phyloP scores from a whole-genome alignment of 371 early-diverging fungal species.

The Synchytrium microbalum region DNA sequence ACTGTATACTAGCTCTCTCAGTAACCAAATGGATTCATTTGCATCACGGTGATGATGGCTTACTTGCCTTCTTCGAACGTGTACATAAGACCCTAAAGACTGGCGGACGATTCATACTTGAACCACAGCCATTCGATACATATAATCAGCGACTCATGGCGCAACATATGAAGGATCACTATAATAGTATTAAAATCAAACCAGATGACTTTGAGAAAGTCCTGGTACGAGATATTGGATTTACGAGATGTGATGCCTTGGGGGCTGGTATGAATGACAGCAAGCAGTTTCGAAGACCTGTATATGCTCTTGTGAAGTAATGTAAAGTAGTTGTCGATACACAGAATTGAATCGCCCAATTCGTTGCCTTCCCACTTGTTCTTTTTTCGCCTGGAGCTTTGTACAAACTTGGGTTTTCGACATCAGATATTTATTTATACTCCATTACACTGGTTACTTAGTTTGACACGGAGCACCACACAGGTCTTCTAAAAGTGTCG shows the following conservation, averaged over 20 bases:
- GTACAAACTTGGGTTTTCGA: no score
- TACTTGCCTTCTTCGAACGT: conserved; percentile 61
- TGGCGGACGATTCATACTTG: conserved; percentile 64
- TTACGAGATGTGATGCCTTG: conserved; percentile 17
- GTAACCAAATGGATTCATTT: conserved; percentile 83
- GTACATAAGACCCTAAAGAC: conserved; percentile 43
- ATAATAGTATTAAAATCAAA: conserved; percentile 23
- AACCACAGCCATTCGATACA: conserved; percentile 56
- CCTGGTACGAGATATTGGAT: conserved; percentile 30
- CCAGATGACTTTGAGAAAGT: conserved; percentile 36
- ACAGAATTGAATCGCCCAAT: background rate
- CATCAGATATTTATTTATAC: no score
- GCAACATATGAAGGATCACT: conserved; percentile 26
- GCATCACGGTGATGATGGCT: conserved; percentile 63
- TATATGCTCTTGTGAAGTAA: conserved; percentile 3
- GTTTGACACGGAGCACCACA: no score
- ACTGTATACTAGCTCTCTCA: conserved; percentile 43
- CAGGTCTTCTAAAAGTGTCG: background rate
- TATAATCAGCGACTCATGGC: conserved; percentile 45
- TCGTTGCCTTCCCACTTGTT: background rate
- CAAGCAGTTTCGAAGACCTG: conserved; percentile 3
- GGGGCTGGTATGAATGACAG: conserved; percentile 16
- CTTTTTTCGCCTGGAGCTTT: background rate
- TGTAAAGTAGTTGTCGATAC: conserved; percentile 1
- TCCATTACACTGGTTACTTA: no score